Evolutionary conservation across 2,329 filamentous ascomycete species (phyloP).

Genomic region (Plectosphaerella cucumerina): DNA sequence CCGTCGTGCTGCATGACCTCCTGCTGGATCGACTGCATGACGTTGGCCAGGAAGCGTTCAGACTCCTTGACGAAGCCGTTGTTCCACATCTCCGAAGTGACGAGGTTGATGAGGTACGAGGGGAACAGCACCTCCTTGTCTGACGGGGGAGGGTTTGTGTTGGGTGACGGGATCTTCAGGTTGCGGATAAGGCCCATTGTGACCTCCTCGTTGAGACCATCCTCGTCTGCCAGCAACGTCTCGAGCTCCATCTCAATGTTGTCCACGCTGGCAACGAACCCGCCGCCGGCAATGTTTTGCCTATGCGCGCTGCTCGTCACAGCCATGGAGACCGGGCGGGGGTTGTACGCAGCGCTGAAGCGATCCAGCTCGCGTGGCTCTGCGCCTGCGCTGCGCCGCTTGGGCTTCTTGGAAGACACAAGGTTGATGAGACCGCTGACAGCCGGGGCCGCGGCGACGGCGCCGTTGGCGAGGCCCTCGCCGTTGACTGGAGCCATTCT

Average conservation of each 20-base stretch:
- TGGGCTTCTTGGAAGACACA: conserved; percentile 94
- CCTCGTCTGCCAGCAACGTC: conserved; percentile 88
- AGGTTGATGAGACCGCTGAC: conserved; percentile 87
- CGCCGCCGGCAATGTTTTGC: conserved; percentile 68
- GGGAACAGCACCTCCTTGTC: conserved; percentile 99
- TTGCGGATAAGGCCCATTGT: conserved; percentile 94
- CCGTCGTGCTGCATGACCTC: conserved; percentile 99
- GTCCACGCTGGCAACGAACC: conserved; percentile 77
- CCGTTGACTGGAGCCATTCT: conserved; percentile 73
- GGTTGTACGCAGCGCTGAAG: conserved; percentile 90
- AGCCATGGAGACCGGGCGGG: conserved; percentile 94
- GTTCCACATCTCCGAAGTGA: conserved; percentile 99
- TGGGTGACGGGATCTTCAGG: conserved; percentile 90
- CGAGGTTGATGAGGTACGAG: conserved; percentile 96
- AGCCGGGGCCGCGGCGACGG: conserved; percentile 40
- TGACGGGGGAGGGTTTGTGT: conserved; percentile 80
- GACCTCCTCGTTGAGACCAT: conserved; percentile 93
- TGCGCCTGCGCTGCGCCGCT: conserved; percentile 85
- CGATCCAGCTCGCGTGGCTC: conserved; percentile 83
- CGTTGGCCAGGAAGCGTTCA: conserved; percentile 95
- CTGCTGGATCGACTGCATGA: conserved; percentile 99
- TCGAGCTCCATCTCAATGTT: conserved; percentile 95
- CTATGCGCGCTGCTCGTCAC: conserved; percentile 64
- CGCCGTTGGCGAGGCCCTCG: conserved; percentile 35
- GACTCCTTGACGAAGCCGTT: conserved; percentile 99